Conservation (phyloP, 2,329 filamentous ascomycete genomes). For the Phialophora verrucosa region DNA sequence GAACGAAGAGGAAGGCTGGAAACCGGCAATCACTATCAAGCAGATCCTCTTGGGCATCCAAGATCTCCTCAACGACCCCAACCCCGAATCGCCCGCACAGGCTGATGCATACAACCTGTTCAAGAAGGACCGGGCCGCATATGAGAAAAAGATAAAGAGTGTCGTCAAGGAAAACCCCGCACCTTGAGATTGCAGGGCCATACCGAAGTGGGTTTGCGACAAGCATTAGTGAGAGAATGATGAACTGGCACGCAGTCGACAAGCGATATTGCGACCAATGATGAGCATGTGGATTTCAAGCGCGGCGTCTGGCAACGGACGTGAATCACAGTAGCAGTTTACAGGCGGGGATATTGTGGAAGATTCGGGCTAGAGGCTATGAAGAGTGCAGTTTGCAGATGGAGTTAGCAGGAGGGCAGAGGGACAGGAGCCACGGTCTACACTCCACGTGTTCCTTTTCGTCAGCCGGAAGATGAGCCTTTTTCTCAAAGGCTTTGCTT, state of each 20-base stretch:
- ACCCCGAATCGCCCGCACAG: constrained; percentile 94
- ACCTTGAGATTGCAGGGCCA: constrained; percentile 43
- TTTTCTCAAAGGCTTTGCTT: constrained; percentile 15
- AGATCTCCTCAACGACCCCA: constrained; percentile 92
- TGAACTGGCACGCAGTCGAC: constrained; percentile 15
- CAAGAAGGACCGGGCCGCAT: constrained; percentile 85
- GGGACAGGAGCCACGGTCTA: constrained; percentile 14
- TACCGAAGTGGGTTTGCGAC: constrained; percentile 18
- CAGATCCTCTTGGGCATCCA: constrained; percentile 96
- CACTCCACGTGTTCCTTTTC: constrained; percentile 26
- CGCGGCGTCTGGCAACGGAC: constrained; percentile 25
- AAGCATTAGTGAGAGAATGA: constrained; percentile 18
- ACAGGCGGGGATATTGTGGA: constrained; percentile 19
- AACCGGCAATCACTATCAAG: constrained; percentile 97
- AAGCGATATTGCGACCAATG: constrained; percentile 16
- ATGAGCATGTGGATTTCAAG: constrained; percentile 24
- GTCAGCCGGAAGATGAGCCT: constrained; percentile 4
- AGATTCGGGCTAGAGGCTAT: constrained; percentile 10
- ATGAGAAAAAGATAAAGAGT: constrained; percentile 84
- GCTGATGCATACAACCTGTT: constrained; percentile 97
- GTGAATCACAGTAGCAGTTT: constrained; percentile 11
- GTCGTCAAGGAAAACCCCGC: constrained; percentile 90
- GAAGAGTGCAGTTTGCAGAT: constrained; percentile 9
- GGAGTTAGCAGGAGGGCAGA: background rate
- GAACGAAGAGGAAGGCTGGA: constrained; percentile 98